These are phyloP conservation scores for Triangularia setosa DNA, from an alignment of 2,329 filamentous ascomycete genomes.

Conservation along the genomic window DNA sequence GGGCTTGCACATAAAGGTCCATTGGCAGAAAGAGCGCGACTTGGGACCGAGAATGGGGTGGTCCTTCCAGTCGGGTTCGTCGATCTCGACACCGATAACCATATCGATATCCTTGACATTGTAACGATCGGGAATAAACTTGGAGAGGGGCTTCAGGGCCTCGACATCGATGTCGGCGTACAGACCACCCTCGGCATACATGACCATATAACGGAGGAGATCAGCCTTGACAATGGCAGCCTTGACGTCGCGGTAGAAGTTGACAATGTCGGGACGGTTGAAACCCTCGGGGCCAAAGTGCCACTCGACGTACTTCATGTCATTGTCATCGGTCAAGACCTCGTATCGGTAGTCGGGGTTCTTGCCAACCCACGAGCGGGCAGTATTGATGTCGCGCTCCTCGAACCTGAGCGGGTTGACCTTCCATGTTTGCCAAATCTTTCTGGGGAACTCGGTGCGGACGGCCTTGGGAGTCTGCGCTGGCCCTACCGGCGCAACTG, in stretches of 20 bases:
- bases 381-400: conserved; percentile 55
- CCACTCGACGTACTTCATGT: conserved; percentile 62
- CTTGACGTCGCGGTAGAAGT: conserved; percentile 56
- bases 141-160: conserved; percentile 36
- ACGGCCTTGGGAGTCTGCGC: conserved; percentile 6
- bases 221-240: conserved; percentile 66
- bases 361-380: conserved; percentile 61
- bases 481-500: neutral
- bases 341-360: conserved; percentile 66
- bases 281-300: conserved; percentile 63
- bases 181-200: conserved; percentile 62
- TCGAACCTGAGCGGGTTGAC: conserved; percentile 64
- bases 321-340: conserved; percentile 66
- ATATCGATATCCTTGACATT: conserved; percentile 63
- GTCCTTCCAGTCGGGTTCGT: conserved; percentile 60
- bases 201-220: conserved; percentile 61
- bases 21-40: conserved; percentile 68
- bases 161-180: conserved; percentile 44
- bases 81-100: conserved; percentile 68
- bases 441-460: conserved; percentile 51
- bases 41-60: conserved; percentile 66
- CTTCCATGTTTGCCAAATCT: conserved; percentile 79
- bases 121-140: conserved; percentile 62
- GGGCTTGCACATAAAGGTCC: conserved; percentile 70
- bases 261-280: conserved; percentile 63